These are phyloP conservation scores for Epichloe aotearoae DNA, from an alignment of 2,329 filamentous ascomycete genomes.

Conservation along the genomic window DNA sequence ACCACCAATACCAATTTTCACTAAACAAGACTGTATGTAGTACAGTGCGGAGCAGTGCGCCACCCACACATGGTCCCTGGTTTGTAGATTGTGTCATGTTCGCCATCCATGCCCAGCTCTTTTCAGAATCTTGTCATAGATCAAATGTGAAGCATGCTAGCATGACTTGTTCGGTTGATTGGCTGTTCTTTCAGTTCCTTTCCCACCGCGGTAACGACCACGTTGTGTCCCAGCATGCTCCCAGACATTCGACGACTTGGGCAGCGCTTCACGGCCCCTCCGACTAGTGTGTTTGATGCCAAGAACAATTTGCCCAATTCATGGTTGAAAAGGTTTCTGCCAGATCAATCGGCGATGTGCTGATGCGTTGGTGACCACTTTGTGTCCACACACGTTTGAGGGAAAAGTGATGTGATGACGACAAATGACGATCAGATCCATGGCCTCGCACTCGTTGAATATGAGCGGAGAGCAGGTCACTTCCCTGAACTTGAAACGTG, in stretches of 20 bases:
- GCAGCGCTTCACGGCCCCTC: neutral
- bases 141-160: neutral
- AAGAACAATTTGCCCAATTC: neutral
- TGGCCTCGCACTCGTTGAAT: neutral
- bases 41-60: neutral
- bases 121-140: neutral
- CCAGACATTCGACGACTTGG: neutral
- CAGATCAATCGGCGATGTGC: neutral
- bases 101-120: neutral
- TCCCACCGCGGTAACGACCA: neutral
- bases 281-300: neutral
- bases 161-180: neutral
- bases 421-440: neutral
- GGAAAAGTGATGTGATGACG: neutral
- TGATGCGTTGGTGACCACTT: neutral
- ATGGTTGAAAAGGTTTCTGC: neutral
- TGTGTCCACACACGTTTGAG: neutral
- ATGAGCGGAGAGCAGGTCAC: neutral
- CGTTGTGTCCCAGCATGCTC: too few species aligned
- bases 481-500: neutral
- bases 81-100: neutral
- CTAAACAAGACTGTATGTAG: neutral
- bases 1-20: neutral
- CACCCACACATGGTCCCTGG: neutral
- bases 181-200: neutral